phyloP scores from a whole-genome alignment of 2,329 filamentous ascomycete genomes.

The Coniochaeta hoffmannii region DNA sequence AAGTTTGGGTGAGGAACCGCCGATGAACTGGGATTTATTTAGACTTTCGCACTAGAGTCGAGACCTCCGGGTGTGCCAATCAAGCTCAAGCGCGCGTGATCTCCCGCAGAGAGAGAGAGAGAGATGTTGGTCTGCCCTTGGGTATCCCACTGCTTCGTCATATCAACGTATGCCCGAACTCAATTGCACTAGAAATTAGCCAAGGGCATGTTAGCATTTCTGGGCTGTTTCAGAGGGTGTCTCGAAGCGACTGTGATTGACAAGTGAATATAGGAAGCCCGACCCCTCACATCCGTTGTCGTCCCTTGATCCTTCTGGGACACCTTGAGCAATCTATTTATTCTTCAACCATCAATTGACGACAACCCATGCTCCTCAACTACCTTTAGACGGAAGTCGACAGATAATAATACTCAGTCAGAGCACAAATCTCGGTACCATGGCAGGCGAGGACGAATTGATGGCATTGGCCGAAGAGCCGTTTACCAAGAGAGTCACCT shows the following conservation, averaged over 20 bases:
- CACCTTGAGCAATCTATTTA: too few relatives aligned
- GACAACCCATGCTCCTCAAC: too few relatives aligned
- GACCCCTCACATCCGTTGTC: not conserved
- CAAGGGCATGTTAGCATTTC: not conserved
- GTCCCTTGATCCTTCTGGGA: not conserved
- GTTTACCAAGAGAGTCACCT: not conserved
- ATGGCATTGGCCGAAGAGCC: not conserved
- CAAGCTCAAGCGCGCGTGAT: not conserved
- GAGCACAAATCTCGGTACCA: not conserved
- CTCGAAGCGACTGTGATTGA: not conserved
- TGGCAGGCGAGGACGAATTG: not conserved
- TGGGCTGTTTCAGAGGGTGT: not conserved
- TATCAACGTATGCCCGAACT: not conserved
- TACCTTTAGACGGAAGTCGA: too few relatives aligned
- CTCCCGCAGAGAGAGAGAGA: not conserved
- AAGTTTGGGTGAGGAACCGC: not conserved
- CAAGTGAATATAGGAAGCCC: not conserved
- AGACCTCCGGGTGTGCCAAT: not conserved
- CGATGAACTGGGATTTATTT: not conserved
- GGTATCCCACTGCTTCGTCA: not conserved
- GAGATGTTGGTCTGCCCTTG: not conserved
- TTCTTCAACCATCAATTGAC: too few relatives aligned
- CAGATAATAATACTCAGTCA: not conserved
- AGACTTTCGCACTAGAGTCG: not conserved
- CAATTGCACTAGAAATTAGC: not conserved